Conservation (phyloP, 2,329 filamentous ascomycete species). For the Hyphodiscus sp. region DNA sequence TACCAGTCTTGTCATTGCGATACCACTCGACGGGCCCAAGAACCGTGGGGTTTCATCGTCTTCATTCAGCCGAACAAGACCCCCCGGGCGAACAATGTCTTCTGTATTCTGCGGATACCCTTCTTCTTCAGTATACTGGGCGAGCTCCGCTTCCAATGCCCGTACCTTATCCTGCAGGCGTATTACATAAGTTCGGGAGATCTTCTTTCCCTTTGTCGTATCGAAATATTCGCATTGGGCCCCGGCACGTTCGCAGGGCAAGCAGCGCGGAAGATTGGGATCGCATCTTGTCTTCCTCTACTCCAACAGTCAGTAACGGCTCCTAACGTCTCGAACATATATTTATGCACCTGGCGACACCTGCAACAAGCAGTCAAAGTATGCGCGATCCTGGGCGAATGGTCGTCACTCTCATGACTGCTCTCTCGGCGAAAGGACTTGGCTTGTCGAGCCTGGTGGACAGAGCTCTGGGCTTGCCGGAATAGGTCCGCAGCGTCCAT, state of each 20-base stretch:
- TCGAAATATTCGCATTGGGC: slow-evolving; percentile 95
- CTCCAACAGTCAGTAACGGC: slow-evolving; percentile 15
- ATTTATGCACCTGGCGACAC: slow-evolving; percentile 61
- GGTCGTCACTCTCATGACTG: slow-evolving; percentile 41
- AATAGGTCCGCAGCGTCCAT: slow-evolving; percentile 58
- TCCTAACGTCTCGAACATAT: slow-evolving; percentile 2
- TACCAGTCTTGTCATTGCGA: slow-evolving; percentile 87
- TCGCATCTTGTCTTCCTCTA: slow-evolving; percentile 93
- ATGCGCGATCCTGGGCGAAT: slow-evolving; percentile 62
- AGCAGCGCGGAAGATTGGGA: slow-evolving; percentile 81
- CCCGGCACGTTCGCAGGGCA: slow-evolving; percentile 87
- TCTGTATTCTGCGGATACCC: slow-evolving; percentile 66
- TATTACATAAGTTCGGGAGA: slow-evolving; percentile 88
- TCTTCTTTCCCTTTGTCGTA: slow-evolving; percentile 75
- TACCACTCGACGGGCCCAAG: slow-evolving; percentile 88
- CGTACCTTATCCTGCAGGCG: slow-evolving; percentile 83
- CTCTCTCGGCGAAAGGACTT: slow-evolving; percentile 26
- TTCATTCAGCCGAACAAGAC: slow-evolving; percentile 76
- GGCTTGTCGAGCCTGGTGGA: slow-evolving; percentile 28
- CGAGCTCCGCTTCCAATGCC: slow-evolving; percentile 73
- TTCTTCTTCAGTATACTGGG: slow-evolving; percentile 71
- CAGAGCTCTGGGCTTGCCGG: slow-evolving; percentile 46
- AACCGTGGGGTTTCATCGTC: slow-evolving; percentile 83
- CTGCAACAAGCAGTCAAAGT: slow-evolving; percentile 75
- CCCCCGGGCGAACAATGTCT: slow-evolving; percentile 79